phyloP scores from a whole-genome alignment of 169 alveolate genomes.

The Cryptosporidium tyzzeri region DNA sequence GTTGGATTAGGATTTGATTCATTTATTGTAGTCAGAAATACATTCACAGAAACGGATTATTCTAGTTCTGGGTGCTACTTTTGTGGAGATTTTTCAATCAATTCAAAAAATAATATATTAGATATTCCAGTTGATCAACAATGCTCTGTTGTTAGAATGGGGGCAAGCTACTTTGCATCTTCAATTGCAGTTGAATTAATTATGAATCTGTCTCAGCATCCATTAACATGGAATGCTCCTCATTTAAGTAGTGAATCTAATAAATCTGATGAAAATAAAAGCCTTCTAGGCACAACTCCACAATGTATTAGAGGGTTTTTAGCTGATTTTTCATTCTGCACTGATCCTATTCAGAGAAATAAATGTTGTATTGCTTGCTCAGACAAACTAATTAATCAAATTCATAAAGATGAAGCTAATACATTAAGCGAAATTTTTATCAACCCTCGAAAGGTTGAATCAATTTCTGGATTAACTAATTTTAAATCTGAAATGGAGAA shows the following conservation, averaged over 20 bases:
- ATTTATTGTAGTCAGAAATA: conserved; percentile 89
- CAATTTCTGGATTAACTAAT: conserved; percentile 27
- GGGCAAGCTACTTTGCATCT: conserved; percentile 87
- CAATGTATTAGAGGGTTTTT: conserved; percentile 62
- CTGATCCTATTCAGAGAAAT: conserved; percentile 33
- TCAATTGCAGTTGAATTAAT: conserved; percentile 89
- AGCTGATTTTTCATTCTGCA: conserved; percentile 17
- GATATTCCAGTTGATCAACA: conserved; percentile 91
- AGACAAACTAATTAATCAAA: conserved; percentile 3
- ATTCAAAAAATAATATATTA: conserved; percentile 86
- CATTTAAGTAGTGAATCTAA: background rate
- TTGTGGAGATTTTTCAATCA: conserved; percentile 88
- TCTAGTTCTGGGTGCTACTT: conserved; percentile 88
- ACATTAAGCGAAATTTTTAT: conserved; percentile 17
- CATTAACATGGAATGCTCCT: conserved; percentile 84
- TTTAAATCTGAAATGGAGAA: conserved; percentile 24
- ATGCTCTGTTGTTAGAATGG: conserved; percentile 92
- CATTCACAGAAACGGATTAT: conserved; percentile 72
- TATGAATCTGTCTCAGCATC: conserved; percentile 84
- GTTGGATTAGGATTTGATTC: conserved; percentile 93
- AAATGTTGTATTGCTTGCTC: conserved; percentile 57
- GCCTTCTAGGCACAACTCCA: conserved; percentile 44
- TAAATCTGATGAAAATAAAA: conserved; percentile 2
- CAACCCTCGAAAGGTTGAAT: conserved; percentile 36
- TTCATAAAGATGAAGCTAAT: conserved; percentile 24